Evolutionary conservation across 116 monocot genomes (phyloP).

Genomic region (Thalassia testudinum): DNA sequence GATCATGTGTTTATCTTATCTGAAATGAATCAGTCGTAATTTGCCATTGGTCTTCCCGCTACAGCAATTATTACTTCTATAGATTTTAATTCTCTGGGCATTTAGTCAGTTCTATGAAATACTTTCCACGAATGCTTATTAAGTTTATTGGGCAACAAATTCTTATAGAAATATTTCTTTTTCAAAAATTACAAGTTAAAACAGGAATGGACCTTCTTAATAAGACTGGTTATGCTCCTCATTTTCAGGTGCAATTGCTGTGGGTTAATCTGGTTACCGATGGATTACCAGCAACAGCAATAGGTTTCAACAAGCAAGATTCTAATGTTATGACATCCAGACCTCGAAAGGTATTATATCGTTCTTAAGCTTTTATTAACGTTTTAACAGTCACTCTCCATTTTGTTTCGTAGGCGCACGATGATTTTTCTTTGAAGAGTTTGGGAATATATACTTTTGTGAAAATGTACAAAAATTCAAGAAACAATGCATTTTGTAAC

Average conservation of each 20-base stretch:
- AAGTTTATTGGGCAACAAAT: not conserved
- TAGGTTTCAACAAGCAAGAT: conserved; percentile 98
- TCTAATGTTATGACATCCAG: conserved; percentile 74
- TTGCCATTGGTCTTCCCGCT: too few species aligned
- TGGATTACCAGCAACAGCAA: conserved; percentile 97
- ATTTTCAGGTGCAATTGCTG: conserved; percentile 80
- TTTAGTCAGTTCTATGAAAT: not conserved
- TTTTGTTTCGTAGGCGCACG: too few species aligned
- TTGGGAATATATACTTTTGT: too few species aligned
- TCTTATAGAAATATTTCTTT: not conserved
- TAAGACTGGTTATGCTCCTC: not conserved
- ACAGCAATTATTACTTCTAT: not conserved
- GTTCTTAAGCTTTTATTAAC: too few species aligned
- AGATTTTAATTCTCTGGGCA: not conserved
- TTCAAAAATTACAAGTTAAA: not conserved
- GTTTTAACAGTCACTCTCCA: too few species aligned
- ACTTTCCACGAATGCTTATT: not conserved
- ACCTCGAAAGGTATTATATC: conserved; percentile 72
- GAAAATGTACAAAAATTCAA: too few species aligned
- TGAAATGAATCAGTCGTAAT: too few species aligned
- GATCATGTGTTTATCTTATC: too few species aligned
- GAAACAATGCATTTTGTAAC: too few species aligned
- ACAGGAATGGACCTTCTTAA: not conserved
- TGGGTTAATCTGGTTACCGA: conserved; percentile 99
- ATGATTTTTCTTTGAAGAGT: too few species aligned